These are phyloP conservation scores for Elaeis oleifera DNA, from an alignment of 202 grass and related monocot species.

Conservation along the genomic window DNA sequence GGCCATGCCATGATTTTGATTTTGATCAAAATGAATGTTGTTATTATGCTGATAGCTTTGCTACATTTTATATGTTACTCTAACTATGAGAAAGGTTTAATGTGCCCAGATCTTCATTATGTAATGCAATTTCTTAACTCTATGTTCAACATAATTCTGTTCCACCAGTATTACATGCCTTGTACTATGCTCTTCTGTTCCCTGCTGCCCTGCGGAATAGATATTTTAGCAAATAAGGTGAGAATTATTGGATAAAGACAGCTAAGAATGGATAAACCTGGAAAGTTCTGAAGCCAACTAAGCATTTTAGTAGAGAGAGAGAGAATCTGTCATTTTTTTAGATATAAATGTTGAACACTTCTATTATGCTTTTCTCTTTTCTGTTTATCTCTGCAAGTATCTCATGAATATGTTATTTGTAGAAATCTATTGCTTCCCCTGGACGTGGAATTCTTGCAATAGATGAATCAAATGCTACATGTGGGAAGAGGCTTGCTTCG, in stretches of 20 bases:
- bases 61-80: too few species aligned
- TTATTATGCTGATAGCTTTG: too few species aligned
- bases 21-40: too few species aligned
- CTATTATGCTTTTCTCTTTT: slow-evolving; percentile 4
- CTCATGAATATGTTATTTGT: slow-evolving; percentile 8
- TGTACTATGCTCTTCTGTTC: too few species aligned
- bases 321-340: neutral
- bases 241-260: neutral
- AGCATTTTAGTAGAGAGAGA: neutral
- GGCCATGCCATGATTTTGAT: too few species aligned
- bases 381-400: neutral
- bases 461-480: slow-evolving; percentile 95
- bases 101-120: too few species aligned
- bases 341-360: neutral
- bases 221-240: neutral
- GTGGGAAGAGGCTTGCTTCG: slow-evolving; percentile 82
- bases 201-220: neutral
- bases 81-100: too few species aligned
- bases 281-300: too few species aligned
- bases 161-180: too few species aligned
- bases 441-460: slow-evolving; percentile 90
- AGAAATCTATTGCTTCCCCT: slow-evolving; percentile 93
- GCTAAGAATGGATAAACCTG: too few species aligned
- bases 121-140: too few species aligned
- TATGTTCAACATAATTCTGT: too few species aligned